These are phyloP conservation scores for Candida ponderosae DNA, from an alignment of 805 yeast species.

Conservation along the genomic window DNA sequence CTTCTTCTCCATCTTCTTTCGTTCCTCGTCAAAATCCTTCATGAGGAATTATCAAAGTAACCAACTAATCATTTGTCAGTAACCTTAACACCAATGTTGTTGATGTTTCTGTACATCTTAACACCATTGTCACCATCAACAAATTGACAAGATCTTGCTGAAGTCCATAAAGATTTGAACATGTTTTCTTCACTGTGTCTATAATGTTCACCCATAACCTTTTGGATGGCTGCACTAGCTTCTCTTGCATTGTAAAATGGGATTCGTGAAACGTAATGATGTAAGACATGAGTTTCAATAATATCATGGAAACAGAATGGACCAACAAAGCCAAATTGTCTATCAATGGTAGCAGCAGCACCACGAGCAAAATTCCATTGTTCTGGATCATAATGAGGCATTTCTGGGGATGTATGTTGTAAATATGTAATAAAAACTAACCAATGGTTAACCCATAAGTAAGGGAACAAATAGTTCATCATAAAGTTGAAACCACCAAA, in stretches of 20 bases:
- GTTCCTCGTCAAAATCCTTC: not conserved
- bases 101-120: conserved; percentile 67
- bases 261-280: conserved; percentile 75
- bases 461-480: conserved; percentile 71
- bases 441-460: conserved; percentile 83
- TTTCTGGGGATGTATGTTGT: conserved; percentile 72
- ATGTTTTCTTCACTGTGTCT: conserved; percentile 59
- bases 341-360: conserved; percentile 83
- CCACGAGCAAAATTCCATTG: conserved; percentile 88
- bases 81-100: conserved; percentile 42
- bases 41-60: too few relatives aligned
- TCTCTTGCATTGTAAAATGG: conserved; percentile 85
- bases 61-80: not conserved
- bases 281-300: conserved; percentile 85
- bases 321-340: conserved; percentile 78
- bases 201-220: conserved; percentile 82
- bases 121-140: conserved; percentile 69
- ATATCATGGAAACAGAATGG: conserved; percentile 77
- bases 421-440: conserved; percentile 77
- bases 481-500: conserved; percentile 58
- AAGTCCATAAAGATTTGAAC: conserved; percentile 60
- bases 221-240: conserved; percentile 69
- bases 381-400: conserved; percentile 71
- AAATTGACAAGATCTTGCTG: conserved; percentile 59
- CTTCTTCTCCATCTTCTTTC: too few relatives aligned